Base-by-base conservation (phyloP, 2,329 filamentous ascomycete genomes). In the Nothophoma quercina region DNA sequence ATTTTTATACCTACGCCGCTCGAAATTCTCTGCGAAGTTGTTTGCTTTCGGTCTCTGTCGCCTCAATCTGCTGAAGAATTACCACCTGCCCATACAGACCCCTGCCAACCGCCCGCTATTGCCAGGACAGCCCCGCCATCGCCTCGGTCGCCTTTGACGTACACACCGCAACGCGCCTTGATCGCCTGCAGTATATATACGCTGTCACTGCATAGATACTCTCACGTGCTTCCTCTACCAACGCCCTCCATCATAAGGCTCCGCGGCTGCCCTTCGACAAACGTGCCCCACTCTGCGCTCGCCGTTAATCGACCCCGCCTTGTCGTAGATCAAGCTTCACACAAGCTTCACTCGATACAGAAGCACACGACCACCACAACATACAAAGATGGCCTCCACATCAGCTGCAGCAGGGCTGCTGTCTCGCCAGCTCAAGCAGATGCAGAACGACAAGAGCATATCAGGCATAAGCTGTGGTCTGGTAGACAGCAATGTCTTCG, bases 401-500 rank as follows among this genome's bases (percentile, higher is more conserved):
- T 69, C 77, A 32, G 85, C 86, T 8, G 87, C 89, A 12, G 89
- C 86, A 16, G 82, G 87, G 56, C 85, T 98, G 60, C 85, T 99
- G 38, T 80, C 84, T 65, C 87, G 90, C 51, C 93, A 98, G 78
- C 85, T 98, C 61, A 96, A 96, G 79, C 88, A 96, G 73, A 98
- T 99, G 86, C 91, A 96, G 77, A 86, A 84, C 19, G 88, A 91
- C 73, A 93, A 92, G 72, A 92, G 96, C 75, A 89, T 98, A 38
- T 91, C 91, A 0, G 95, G 93, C 45, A 96, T 98, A 70, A 97
- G 92, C 57, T 96, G 91, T 67, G 95, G 95, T 0, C 80, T 99
- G 34, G 87, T 93, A 44, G 87, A 88, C 67, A 90, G 89, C 74
- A 89, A 96, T 72, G 87, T 98, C 8, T 97, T 97, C 63, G 90